These are phyloP conservation scores for Penicillium expansum DNA, from an alignment of 2,329 filamentous ascomycete species.

Conservation along the genomic window DNA sequence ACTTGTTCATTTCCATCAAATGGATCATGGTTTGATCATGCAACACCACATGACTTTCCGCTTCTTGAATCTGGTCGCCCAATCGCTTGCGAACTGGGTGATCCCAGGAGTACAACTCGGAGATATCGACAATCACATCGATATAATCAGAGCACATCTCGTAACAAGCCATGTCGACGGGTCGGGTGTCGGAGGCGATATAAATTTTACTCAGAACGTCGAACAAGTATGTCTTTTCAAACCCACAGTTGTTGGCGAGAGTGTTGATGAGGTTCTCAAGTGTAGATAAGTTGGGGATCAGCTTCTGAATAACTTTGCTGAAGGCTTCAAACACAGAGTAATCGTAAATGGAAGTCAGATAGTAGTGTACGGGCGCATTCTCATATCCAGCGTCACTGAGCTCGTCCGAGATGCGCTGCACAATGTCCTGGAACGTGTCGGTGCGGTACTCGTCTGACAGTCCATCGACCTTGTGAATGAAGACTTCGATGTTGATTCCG, in stretches of 20 bases:
- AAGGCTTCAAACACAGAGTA: conserved; percentile 98
- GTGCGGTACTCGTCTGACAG: conserved; percentile 94
- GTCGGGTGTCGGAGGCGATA: conserved; percentile 90
- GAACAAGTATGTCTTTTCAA: conserved; percentile 97
- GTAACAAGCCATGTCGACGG: conserved; percentile 92
- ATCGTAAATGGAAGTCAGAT: conserved; percentile 97
- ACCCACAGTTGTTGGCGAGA: conserved; percentile 86
- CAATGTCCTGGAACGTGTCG: conserved; percentile 94
- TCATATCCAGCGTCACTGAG: conserved; percentile 90
- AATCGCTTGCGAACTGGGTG: conserved; percentile 43
- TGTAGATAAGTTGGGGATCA: conserved; percentile 88
- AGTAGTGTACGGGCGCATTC: conserved; percentile 89
- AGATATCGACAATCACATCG: conserved; percentile 95
- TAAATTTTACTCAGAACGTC: conserved; percentile 98
- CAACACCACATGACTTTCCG: conserved; percentile 62
- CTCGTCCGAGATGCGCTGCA: conserved; percentile 93
- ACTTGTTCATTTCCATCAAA: conserved; percentile 66
- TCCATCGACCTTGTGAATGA: conserved; percentile 99
- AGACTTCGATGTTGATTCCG: conserved; percentile 94
- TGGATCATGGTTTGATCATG: conserved; percentile 64
- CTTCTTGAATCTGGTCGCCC: conserved; percentile 51
- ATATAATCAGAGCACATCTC: conserved; percentile 99
- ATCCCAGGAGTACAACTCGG: conserved; percentile 86
- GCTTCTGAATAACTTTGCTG: conserved; percentile 95
- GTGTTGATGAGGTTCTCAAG: conserved; percentile 93